These are phyloP conservation scores for Populus tomentosa DNA, from an alignment of 441 rosid species.

Conservation along the genomic window DNA sequence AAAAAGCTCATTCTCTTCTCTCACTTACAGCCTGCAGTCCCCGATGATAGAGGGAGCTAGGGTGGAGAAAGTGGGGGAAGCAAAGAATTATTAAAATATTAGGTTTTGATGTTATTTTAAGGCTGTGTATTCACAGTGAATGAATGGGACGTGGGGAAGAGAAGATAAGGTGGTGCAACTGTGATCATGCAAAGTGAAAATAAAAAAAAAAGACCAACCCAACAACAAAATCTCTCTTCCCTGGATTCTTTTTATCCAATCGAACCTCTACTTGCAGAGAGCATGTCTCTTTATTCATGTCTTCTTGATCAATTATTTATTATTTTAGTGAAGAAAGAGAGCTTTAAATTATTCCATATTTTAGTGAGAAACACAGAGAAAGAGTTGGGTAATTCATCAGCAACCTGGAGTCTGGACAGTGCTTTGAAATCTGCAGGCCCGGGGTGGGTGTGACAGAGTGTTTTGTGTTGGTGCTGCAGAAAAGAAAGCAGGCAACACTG, in stretches of 20 bases:
- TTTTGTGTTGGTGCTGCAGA: conserved; percentile 20
- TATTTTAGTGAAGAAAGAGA: neutral
- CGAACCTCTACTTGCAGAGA: conserved; percentile 40
- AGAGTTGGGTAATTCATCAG: neutral
- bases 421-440: conserved; percentile 21
- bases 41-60: conserved; percentile 25
- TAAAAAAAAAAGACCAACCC: conserved; percentile 21
- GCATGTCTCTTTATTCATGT: conserved; percentile 39
- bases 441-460: conserved; percentile 5
- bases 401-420: conserved; percentile 14
- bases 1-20: neutral
- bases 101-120: neutral
- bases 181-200: conserved; percentile 29
- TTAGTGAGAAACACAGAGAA: neutral
- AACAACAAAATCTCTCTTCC: conserved; percentile 32
- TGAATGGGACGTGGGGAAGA: conserved; percentile 38
- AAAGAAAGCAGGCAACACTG: conserved; percentile 16
- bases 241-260: conserved; percentile 43
- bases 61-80: conserved; percentile 17
- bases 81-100: neutral
- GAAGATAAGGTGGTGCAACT: conserved; percentile 42
- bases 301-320: conserved; percentile 2
- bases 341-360: neutral
- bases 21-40: conserved; percentile 24
- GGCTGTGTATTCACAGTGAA: neutral